Base-by-base conservation (phyloP, 192 early-diverging fungal genomes). In the Coemansia sp. region DNA sequence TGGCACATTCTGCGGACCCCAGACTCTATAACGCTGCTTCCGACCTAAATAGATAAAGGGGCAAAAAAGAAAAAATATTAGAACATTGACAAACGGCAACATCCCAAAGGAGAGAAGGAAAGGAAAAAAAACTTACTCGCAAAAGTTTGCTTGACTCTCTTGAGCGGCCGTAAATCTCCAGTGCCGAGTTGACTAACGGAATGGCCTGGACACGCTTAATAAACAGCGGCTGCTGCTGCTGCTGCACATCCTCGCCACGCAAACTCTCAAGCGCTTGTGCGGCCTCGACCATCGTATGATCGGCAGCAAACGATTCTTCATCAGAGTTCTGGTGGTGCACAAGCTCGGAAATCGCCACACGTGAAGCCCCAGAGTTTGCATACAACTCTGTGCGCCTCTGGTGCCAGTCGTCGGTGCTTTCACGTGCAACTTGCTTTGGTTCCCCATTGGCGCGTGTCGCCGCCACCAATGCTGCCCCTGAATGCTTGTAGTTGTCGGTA, bases 191-290 rank as follows among this genome's bases (percentile, higher is more conserved):
- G 35, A 96, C 89, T 9, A 94, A 49, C 12, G 93, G 93, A 30
- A 93, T 83, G 65, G 76, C 88, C 66, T 91, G 87, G 58, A 96
- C 88, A 39, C 92, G 86, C 58, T 84, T 81, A 58, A 96, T 87
- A 49, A 96, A 93, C 65, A 51, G 45, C 16, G 68, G 56, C 46
- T 52, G 40, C 30, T 42, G 63, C 56, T 31, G 9, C 48, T 51
- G 3, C 15, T 51, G n/a, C n/a, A n/a, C 20, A 4, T 30, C 29
- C 15, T 30, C 25, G 26, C 43, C 53, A 2, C 67, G 51, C 58
- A 75, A 29, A 21, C 53, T 59, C 23, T 58, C 73, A 58, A 70
- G 46, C 21, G 73, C 57, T 49, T 68, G 59, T 23, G 73, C 73
- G 10, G 66, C 67, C 43, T 71, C 69, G 6, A 56, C 67, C 58